Evolutionary conservation across 495 filamentous ascomycete genomes (phyloP), one percentile per base, ranked within the genome.

Genomic region (Glarea lozoyensis): DNA sequence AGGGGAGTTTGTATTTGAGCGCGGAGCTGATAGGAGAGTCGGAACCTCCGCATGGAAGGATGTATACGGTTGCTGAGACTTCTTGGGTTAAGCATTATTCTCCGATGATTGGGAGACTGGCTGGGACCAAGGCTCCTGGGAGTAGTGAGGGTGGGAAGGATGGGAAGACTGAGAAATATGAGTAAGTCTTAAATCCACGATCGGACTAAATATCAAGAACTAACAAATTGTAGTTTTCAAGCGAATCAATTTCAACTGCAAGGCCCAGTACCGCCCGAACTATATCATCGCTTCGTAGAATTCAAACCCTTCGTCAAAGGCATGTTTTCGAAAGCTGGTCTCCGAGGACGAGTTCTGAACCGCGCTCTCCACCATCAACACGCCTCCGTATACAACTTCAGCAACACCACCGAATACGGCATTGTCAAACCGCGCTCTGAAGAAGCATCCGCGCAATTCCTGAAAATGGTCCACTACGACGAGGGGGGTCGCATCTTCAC

Each of bases 241-340:
- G 87, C 90, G 27, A 92, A 89, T 58, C 82, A 95, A 49, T 78
- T 97, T 34, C 90, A 96, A 48, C 73, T 97, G 21, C 66, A 70
- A 17, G 90, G 90, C 0, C 90, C 90, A 0, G 81, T 89, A 0
- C 88, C 90, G 0, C 57, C 70, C 2, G 64, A 75, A 35, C 68
- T 97, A 19, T 93, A 93, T 56, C 88, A 95, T 56, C 80, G 85
- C 46, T 97, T 81, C 61, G 88, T 96, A 34, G 89, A 92, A 56
- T 95, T 96, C 60, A 82, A 76, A 33, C 89, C 90, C 15, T 86
- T 94, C 53, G 82, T 97, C 27, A 85, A 85, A 15, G 75, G 78
- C 25, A 92, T 95, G 79, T 97, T 96, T 61, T 82, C 78, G 15
- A 72, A 76, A 7, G 68, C 69, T 11, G 90, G 88, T 38, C 43